Conservation (phyloP, 2,329 filamentous ascomycete species). For the Pleoardoris graminearum region DNA sequence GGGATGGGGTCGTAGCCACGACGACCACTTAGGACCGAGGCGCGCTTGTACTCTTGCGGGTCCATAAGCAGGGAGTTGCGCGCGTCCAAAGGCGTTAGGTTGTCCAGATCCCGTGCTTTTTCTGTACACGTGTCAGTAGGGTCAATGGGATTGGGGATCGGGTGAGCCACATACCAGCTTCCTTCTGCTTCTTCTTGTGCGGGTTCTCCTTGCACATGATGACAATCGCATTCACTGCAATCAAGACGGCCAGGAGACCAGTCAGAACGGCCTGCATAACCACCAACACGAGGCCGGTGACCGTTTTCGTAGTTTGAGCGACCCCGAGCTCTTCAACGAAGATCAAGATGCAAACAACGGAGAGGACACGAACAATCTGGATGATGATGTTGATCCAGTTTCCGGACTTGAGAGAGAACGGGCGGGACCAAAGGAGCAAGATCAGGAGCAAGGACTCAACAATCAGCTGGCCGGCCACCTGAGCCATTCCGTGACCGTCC, state of each 20-base stretch:
- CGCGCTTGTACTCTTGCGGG: conserved; percentile 53
- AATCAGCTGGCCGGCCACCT: conserved; percentile 77
- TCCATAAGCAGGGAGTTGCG: conserved; percentile 83
- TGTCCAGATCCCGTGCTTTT: conserved; percentile 77
- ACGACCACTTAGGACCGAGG: conserved; percentile 32
- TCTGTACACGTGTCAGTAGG: conserved; percentile 56
- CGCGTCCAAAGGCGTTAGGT: conserved; percentile 82
- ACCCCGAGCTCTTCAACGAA: conserved; percentile 94
- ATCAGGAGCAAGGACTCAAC: conserved; percentile 80
- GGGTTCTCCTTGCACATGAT: conserved; percentile 85
- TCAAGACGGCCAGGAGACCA: conserved; percentile 80
- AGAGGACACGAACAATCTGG: conserved; percentile 84
- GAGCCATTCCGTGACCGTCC: conserved; percentile 81
- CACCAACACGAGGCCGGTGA: conserved; percentile 90
- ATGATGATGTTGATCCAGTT: conserved; percentile 95
- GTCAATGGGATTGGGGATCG: conserved; percentile 1
- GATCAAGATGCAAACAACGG: conserved; percentile 83
- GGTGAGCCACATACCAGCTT: conserved; percentile 69
- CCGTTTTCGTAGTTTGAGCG: conserved; percentile 87
- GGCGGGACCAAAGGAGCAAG: conserved; percentile 80
- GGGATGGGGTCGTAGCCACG: conserved; percentile 45
- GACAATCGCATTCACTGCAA: conserved; percentile 85
- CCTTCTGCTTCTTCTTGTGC: conserved; percentile 84
- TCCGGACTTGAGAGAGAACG: conserved; percentile 82
- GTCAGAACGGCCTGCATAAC: conserved; percentile 87